Evolutionary conservation across 1,139 yeast species (phyloP), one percentile per base, ranked within the genome.

Genomic region (Debaryomycetaceae sp.): DNA sequence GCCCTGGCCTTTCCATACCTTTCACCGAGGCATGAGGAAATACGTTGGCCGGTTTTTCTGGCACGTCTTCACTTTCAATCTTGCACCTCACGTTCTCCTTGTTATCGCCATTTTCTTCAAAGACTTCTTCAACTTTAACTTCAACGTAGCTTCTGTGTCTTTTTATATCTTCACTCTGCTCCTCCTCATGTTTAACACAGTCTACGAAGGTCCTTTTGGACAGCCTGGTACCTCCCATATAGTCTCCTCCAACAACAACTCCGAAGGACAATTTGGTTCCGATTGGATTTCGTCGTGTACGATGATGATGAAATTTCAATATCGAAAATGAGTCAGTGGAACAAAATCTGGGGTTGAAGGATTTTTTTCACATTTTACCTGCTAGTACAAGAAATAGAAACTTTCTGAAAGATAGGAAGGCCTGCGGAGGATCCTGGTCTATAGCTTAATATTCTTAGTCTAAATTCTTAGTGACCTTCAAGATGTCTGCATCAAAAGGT

Each of bases 1-100:
- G 86, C 11, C 60, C 46, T 5, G 24, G 30, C 16, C 30, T 14
- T 15, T 30, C 18, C 17, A 38, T 24, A 30, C 42, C 47, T 4
- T 37, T 42, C 4, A 46, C 39, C 24, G 51, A 55, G 1, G 49
- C 50, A 34, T 41, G 43, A 22, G 47, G 29, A 35, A 53, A 52
- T 5, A 45, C 29, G 33, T 53, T 53, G 6, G 54, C 44, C 5
- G 41, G 26, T 22, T 22, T 19, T 11, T 3, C 30, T 3, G 30
- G 28, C 13, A 46, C 47, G 33, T 42, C 49, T 5, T 44, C 41
- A 31, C 40, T 44, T 15, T 33, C 39, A n/a, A n/a, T n/a, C 4
- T n/a, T 7, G 8, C 4, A 24, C 36, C 13, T 9, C 22, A 29
- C 17, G 18, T 15, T 17, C 40, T 32, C 9, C 18, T 17, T 14